Base-by-base conservation (phyloP, 192 early-diverging fungal species). In the Coemansia javaensis region DNA sequence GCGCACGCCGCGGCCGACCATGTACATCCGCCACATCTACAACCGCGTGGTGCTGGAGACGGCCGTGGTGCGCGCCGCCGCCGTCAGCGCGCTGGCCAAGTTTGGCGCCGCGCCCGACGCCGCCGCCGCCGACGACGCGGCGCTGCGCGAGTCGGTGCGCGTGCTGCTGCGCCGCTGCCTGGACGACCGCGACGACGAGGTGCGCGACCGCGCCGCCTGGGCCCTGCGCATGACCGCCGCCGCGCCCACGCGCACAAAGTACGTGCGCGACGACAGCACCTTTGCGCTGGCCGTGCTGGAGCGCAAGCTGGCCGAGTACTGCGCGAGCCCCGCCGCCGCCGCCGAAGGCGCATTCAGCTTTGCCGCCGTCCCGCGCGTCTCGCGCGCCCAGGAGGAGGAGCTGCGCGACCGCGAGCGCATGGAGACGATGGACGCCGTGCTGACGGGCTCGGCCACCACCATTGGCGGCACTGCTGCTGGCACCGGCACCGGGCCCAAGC, bases 11-110 rank as follows among this genome's bases (percentile, higher is more conserved):
- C 86, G 85, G 16, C 94, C 97, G 15, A 87, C 89, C 11, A 90
- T 94, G 64, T 99, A 90, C 65, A 95, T 99, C 59, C 82, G 93
- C n/a, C 96, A 97, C 63, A 99, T 99, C 51, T 99, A 99, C 82
- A 99, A 99, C 78, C 84, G 96, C 9, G 91, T 99, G 30, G 96
- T 99, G 53, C 78, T 99, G 37, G 97, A 99, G 51, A 97, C 93
- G 57, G 86, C 93, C 3, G 90, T 90, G 59, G 91, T 99, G 22
- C 81, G 95, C 32, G 94, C 90, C 10, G 94, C 97, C 5, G 94
- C 97, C 4, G 93, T 97, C n/a, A 90, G 82, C 22, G 89, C 94
- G 2, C 75, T 99, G 64, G 89, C 90, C 44, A 90, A 90, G 56
- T 99, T 99, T 77, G 64, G 72, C 20, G 93, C 90, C 24, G 82